Evolutionary conservation across 129 eudicot genomes (phyloP).

Genomic region (Mikania micrantha): DNA sequence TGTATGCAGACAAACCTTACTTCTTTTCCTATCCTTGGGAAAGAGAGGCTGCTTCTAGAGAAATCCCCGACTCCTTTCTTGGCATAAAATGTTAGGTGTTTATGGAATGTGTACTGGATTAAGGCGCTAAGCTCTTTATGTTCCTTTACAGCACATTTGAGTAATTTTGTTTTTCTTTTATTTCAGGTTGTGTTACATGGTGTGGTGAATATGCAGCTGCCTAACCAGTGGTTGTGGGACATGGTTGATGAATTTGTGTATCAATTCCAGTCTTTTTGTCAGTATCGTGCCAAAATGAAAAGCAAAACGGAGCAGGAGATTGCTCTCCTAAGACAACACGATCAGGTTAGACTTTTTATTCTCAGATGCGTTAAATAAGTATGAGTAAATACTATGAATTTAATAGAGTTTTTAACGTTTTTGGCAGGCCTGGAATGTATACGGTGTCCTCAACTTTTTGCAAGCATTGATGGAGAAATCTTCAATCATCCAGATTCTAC

Average conservation of each 20-base stretch:
- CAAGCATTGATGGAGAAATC: conserved; percentile 97
- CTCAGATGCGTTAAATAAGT: background rate
- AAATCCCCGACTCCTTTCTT: no score
- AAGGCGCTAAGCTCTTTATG: background rate
- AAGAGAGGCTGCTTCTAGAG: no score
- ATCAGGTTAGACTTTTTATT: conserved; percentile 43
- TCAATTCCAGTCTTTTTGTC: conserved; percentile 91
- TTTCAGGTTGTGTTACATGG: conserved; percentile 86
- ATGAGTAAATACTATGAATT: background rate
- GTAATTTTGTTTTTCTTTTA: conserved; percentile 1
- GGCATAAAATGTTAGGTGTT: background rate
- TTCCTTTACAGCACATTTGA: background rate
- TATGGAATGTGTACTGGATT: background rate
- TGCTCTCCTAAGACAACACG: conserved; percentile 62
- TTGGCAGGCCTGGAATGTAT: conserved; percentile 94
- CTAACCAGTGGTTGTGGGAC: conserved; percentile 99
- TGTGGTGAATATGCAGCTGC: conserved; percentile 87
- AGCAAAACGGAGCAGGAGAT: conserved; percentile 92
- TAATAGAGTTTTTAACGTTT: background rate
- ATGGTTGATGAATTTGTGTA: conserved; percentile 98
- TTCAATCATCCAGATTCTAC: conserved; percentile 59
- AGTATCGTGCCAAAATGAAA: conserved; percentile 95
- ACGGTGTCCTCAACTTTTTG: conserved; percentile 87
- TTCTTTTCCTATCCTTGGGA: no score
- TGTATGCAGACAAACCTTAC: no score